Evolutionary conservation across 2,329 filamentous ascomycete species (phyloP).

Genomic region (Ramularia endophylla): DNA sequence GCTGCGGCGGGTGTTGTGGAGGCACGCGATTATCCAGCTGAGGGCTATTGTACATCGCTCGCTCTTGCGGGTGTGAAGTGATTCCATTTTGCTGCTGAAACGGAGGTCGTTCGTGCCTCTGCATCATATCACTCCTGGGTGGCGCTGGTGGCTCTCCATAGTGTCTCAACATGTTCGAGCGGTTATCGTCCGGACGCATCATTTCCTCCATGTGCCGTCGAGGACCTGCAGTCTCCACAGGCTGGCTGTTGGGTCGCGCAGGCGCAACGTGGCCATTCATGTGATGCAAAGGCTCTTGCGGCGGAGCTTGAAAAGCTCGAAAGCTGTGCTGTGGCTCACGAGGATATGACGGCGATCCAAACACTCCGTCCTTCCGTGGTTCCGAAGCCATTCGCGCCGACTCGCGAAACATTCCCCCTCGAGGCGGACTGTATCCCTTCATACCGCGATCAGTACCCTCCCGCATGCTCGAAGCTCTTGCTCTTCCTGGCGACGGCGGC

Average conservation of each 20-base stretch:
- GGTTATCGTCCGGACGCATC: conserved; percentile 16
- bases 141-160: conserved; percentile 18
- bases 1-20: conserved; percentile 6
- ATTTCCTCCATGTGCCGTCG: conserved; percentile 20
- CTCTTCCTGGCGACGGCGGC: conserved; percentile 41
- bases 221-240: conserved; percentile 18
- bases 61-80: conserved; percentile 25
- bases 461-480: conserved; percentile 33
- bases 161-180: conserved; percentile 21
- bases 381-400: conserved; percentile 23
- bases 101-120: conserved; percentile 18
- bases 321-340: conserved; percentile 29
- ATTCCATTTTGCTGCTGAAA: conserved; percentile 20
- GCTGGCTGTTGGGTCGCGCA: conserved; percentile 32
- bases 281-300: conserved; percentile 18
- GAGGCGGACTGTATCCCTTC: conserved; percentile 22
- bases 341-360: conserved; percentile 27
- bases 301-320: conserved; percentile 23
- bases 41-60: conserved; percentile 22
- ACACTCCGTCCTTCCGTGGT: conserved; percentile 25
- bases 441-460: conserved; percentile 23
- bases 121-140: conserved; percentile 14
- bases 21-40: conserved; percentile 19
- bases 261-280: conserved; percentile 19
- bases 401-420: conserved; percentile 21